These are phyloP conservation scores for Ceratobasidium theobromae DNA, from an alignment of 1,284 basidiomycete species.

Conservation along the genomic window DNA sequence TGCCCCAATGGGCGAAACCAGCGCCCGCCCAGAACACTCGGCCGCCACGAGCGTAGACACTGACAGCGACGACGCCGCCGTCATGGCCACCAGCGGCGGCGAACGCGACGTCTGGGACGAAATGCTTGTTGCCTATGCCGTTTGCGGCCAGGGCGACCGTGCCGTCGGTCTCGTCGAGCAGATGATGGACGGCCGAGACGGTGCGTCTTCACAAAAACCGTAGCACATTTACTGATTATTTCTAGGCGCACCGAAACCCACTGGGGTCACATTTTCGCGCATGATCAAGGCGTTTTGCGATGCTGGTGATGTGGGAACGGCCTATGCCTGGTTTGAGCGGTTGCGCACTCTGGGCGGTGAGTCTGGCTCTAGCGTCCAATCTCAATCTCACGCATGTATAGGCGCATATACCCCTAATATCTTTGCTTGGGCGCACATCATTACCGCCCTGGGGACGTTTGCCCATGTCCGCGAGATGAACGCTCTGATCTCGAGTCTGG, in stretches of 20 bases:
- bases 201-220: conserved; percentile 34
- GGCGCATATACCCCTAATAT: conserved; percentile 52
- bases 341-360: conserved; percentile 45
- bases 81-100: conserved; percentile 15
- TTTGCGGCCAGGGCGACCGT: conserved; percentile 59
- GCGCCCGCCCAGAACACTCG: background rate
- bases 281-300: conserved; percentile 70
- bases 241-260: conserved; percentile 57
- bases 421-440: conserved; percentile 54
- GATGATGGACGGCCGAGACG: conserved; percentile 62
- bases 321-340: conserved; percentile 69
- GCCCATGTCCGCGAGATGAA: conserved; percentile 59
- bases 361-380: background rate
- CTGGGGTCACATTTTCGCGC: conserved; percentile 61
- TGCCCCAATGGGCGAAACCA: background rate
- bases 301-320: conserved; percentile 61
- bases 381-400: conserved; percentile 43
- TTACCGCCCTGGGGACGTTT: conserved; percentile 54
- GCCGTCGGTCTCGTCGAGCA: conserved; percentile 70
- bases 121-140: conserved; percentile 78
- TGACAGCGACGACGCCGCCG: conserved; percentile 5
- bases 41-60: background rate
- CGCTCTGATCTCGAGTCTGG: conserved; percentile 50
- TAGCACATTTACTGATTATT: conserved; percentile 39
- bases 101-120: conserved; percentile 59